Percentiles rank a stretch among this genome's conserved stretches.
phyloP scores from a whole-genome alignment of 2,329 filamentous ascomycete species.

The Zalaria obscura region DNA sequence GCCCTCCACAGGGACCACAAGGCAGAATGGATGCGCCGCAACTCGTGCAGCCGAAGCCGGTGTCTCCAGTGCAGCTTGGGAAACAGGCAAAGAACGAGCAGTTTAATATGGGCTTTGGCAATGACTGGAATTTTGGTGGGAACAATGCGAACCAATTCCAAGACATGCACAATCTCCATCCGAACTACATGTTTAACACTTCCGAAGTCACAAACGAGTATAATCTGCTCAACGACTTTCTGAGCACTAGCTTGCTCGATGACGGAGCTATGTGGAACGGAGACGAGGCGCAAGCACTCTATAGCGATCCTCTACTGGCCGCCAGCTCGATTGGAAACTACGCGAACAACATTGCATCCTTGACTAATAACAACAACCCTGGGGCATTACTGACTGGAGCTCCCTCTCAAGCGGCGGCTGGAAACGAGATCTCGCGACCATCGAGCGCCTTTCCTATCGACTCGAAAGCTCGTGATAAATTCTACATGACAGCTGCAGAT shows the following conservation, averaged over 20 bases:
- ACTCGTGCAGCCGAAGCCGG: conserved; percentile 57
- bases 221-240: conserved; percentile 89
- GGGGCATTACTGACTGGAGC: conserved; percentile 6
- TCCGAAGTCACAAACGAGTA: conserved; percentile 95
- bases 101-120: conserved; percentile 7
- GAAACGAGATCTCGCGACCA: conserved; percentile 46
- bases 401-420: conserved; percentile 28
- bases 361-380: conserved; percentile 1
- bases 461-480: conserved; percentile 58
- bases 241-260: conserved; percentile 82
- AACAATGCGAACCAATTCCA: conserved; percentile 69
- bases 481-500: conserved; percentile 93
- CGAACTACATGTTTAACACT: conserved; percentile 88
- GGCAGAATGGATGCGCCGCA: conserved; percentile 32
- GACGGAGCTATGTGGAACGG: conserved; percentile 33
- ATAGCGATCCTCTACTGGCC: conserved; percentile 42
- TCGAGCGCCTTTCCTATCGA: conserved; percentile 50
- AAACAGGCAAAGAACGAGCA: conserved; percentile 48
- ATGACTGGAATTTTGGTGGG: conserved; percentile 58
- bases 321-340: conserved; percentile 28
- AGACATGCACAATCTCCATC: conserved; percentile 88
- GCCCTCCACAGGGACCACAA: conserved; percentile 19
- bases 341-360: conserved; percentile 25
- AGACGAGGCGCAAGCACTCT: conserved; percentile 35
- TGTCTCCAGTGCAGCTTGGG: conserved; percentile 52